These are phyloP conservation scores for Populus pruinosa DNA, from an alignment of 345 rosid genomes.

Conservation along the genomic window DNA sequence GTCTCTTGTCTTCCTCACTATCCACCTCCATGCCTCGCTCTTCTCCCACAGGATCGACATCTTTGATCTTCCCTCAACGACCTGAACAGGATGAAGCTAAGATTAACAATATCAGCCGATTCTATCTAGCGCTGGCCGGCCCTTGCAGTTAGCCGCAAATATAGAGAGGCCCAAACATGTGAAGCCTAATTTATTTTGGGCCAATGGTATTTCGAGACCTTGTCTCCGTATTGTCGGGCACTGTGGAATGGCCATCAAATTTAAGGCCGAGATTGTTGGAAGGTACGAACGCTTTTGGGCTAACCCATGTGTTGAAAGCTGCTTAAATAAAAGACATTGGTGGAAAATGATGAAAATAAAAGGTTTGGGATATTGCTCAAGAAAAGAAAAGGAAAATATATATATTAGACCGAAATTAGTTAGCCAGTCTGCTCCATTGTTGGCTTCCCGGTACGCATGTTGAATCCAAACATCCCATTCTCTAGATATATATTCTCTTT, in stretches of 20 bases:
- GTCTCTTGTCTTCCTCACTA: constrained; percentile 71
- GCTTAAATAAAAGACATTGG: too few relatives aligned
- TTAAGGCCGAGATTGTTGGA: too few relatives aligned
- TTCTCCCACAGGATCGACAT: constrained; percentile 72
- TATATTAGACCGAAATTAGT: too few relatives aligned
- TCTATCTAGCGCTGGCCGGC: background rate
- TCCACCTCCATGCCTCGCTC: constrained; percentile 73
- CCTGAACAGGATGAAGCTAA: background rate
- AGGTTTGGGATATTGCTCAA: too few relatives aligned
- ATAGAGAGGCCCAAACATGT: background rate
- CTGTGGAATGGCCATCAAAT: background rate
- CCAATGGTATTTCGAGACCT: background rate
- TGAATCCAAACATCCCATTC: too few relatives aligned
- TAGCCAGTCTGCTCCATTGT: too few relatives aligned
- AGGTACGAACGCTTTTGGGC: too few relatives aligned
- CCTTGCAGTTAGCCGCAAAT: background rate
- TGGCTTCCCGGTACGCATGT: too few relatives aligned
- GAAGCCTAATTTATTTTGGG: background rate
- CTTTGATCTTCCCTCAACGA: background rate
- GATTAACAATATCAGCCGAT: background rate
- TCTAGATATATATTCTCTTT: too few relatives aligned
- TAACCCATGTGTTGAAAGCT: too few relatives aligned
- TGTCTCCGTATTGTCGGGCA: background rate
- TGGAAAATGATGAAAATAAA: too few relatives aligned
- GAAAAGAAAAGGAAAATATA: too few relatives aligned